A percentile compares a stretch with the other conserved stretches of the same genome.
Evolutionary conservation across 257 asterid species (phyloP).

Genomic region (Nemophila menziesii): DNA sequence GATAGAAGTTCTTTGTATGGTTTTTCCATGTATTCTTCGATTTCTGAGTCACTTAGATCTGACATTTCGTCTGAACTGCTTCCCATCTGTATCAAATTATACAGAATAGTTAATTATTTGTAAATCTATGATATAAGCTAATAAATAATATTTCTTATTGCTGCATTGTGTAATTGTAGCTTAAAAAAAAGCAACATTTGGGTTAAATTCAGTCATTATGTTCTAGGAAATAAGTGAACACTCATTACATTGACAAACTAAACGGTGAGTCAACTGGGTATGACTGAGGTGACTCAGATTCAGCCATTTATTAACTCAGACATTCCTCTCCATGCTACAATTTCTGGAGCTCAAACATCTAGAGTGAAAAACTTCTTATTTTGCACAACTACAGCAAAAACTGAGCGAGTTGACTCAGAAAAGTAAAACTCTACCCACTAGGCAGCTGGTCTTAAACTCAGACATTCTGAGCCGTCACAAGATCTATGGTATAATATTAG

Average conservation of each 20-base stretch:
- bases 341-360: not conserved
- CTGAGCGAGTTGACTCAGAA: no score
- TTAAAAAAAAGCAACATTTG: not conserved
- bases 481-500: no score
- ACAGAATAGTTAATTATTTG: no score
- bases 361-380: no score
- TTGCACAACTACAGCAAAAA: no score
- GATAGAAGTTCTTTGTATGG: conserved; percentile 55
- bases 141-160: not conserved
- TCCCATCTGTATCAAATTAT: conserved; percentile 25
- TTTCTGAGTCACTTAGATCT: conserved; percentile 80
- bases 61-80: conserved; percentile 73
- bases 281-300: not conserved
- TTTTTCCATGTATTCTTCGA: conserved; percentile 59
- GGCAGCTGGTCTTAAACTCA: no score
- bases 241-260: not conserved
- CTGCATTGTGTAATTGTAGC: not conserved
- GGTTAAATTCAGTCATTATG: not conserved
- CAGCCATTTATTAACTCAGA: not conserved
- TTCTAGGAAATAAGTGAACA: not conserved
- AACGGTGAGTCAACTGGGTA: not conserved
- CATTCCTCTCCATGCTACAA: not conserved
- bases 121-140: not conserved
- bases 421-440: no score
- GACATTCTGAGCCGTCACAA: not conserved